Evolutionary conservation across 805 yeast species (phyloP), one percentile per base, ranked within the genome.

Genomic region (Myxozyma vanderwaltii): DNA sequence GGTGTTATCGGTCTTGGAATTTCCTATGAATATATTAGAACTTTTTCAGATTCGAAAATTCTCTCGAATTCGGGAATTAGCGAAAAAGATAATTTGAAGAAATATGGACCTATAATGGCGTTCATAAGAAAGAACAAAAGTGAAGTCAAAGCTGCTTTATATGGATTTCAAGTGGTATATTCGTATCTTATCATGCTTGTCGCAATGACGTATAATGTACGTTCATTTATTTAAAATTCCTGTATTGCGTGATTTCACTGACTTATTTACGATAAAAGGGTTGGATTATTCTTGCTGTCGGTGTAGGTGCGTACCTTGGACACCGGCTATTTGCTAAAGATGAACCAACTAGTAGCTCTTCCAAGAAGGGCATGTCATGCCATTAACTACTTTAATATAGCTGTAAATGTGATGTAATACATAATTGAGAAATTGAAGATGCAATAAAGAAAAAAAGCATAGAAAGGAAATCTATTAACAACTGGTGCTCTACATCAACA

Each of bases 281-380:
- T 12, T 89, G 91, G 90, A 80, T 85, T 38, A 86, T 88, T 91
- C 40, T 82, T 5, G 83, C 91, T 1, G 87, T 87, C 15, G 84
- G 83, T 0, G 63, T 78, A 1, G 96, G 96, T 1, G 94, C 94
- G 1, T 79, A 77, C 13, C 23, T 82, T 33, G 96, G 96, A 0
- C 79, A 85, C 23, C 29, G 35, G 15, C 15, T 48, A 4, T 56
- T 41, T 24, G 24, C 12, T 21, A 26, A 12, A 21, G 53, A 49
- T 10, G 40, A 33, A 44, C 17, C 4, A 24, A 7, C 45, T 10
- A n/a, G 35, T 6, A 38, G 21, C n/a, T 5, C 41, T 13, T 5
- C 7, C n/a, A 38, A 38, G n/a, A 46, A 35, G 26, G 53, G 53
- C 36, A 38, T 49, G 45, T 49, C 53, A 19, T 49, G 53, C 26